A percentile compares a stretch with the other conserved stretches of the same genome.
These are phyloP conservation scores for Citrus sinensis DNA, from an alignment of 345 rosid species.

Conservation along the genomic window DVS_A1.0 CM039162.1:31923501-31924000, in stretches of 20 bases:
- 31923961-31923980: too few species aligned
- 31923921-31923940: too few species aligned
- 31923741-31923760: not conserved
- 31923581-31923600: not conserved
- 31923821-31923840: not conserved
- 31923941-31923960: too few species aligned
- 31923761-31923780: not conserved
- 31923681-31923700: not conserved
- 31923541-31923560: not conserved
- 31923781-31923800: not conserved
- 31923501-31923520: not conserved
- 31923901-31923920: not conserved
- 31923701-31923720: not conserved
- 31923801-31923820: not conserved
- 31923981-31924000: too few species aligned
- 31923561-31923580: conserved; percentile 4
- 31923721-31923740: not conserved
- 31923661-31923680: not conserved
- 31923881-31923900: not conserved
- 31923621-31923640: not conserved
- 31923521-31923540: not conserved
- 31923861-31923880: too few species aligned
- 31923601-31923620: not conserved
- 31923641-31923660: not conserved
- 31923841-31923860: not conserved